Conservation (phyloP, 176 grass and related monocot genomes). For the Phyllostachys edulis region DNA sequence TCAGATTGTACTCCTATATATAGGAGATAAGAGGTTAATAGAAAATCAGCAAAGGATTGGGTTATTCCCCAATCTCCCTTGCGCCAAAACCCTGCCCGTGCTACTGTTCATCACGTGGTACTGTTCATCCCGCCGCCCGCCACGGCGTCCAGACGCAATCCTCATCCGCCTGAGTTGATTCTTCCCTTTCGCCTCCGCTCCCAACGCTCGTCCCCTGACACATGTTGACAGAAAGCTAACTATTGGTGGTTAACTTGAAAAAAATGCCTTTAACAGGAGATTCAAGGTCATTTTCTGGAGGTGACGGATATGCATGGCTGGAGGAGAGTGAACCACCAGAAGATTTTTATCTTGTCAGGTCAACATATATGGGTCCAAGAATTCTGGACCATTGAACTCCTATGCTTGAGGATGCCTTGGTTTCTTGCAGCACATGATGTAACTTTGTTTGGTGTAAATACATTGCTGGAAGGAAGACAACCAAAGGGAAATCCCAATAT, state of each 20-base stretch:
- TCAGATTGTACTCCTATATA: too few species aligned
- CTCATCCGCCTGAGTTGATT: too few species aligned
- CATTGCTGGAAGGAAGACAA: neutral
- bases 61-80: too few species aligned
- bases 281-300: neutral
- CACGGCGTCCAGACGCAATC: too few species aligned
- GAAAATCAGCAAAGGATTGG: too few species aligned
- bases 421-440: constrained; percentile 1
- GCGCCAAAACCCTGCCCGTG: too few species aligned
- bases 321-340: constrained; percentile 43
- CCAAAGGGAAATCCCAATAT: neutral
- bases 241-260: neutral
- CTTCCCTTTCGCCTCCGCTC: too few species aligned
- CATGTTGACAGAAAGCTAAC: constrained; percentile 2
- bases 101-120: too few species aligned
- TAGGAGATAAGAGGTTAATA: too few species aligned
- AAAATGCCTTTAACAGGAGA: constrained; percentile 33
- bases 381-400: constrained; percentile 33
- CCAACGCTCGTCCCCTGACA: too few species aligned
- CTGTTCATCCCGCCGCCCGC: too few species aligned
- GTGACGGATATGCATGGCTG: constrained; percentile 48
- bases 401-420: neutral
- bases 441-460: constrained; percentile 19
- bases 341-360: constrained; percentile 46
- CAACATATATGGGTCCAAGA: constrained; percentile 47